Evolutionary conservation across 805 yeast species (phyloP).

Genomic region (Ogataea salicorniae): DNA sequence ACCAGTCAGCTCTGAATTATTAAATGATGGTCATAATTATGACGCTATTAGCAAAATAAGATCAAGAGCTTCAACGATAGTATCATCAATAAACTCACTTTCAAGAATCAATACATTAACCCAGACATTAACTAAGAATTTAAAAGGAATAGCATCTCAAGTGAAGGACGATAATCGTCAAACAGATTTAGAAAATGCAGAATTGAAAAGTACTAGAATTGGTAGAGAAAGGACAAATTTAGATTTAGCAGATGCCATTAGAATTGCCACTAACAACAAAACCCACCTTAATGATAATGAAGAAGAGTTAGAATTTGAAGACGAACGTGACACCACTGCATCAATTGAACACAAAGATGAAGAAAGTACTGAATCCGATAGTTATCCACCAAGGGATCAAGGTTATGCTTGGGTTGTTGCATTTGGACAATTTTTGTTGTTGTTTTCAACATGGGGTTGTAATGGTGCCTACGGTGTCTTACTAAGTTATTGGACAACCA

Average conservation of each 20-base stretch:
- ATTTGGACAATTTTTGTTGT: conserved; percentile 38
- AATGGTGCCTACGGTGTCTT: conserved; percentile 57
- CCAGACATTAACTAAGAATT: conserved; percentile 9
- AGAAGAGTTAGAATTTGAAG: background rate
- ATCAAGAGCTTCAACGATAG: conserved; percentile 6
- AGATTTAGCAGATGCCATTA: conserved; percentile 23
- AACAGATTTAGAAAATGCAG: conserved; percentile 9
- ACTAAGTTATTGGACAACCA: conserved; percentile 45
- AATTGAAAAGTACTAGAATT: conserved; percentile 6
- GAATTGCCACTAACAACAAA: conserved; percentile 14
- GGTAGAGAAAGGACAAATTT: conserved; percentile 19
- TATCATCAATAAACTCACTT: conserved; percentile 4
- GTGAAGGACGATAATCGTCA: conserved; percentile 21
- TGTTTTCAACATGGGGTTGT: conserved; percentile 60
- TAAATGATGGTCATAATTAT: background rate
- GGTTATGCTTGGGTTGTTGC: conserved; percentile 57
- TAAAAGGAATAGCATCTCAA: conserved; percentile 14
- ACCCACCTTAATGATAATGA: conserved; percentile 3
- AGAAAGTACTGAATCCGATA: conserved; percentile 10
- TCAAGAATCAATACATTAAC: conserved; percentile 7
- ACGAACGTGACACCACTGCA: too few relatives aligned
- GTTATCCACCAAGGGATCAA: conserved; percentile 38
- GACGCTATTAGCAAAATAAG: background rate
- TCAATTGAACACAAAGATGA: conserved; percentile 2
- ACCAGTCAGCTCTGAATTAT: too few relatives aligned